Evolutionary conservation across 2,329 filamentous ascomycete genomes (phyloP).

Genomic region (Coniella vitis): DNA sequence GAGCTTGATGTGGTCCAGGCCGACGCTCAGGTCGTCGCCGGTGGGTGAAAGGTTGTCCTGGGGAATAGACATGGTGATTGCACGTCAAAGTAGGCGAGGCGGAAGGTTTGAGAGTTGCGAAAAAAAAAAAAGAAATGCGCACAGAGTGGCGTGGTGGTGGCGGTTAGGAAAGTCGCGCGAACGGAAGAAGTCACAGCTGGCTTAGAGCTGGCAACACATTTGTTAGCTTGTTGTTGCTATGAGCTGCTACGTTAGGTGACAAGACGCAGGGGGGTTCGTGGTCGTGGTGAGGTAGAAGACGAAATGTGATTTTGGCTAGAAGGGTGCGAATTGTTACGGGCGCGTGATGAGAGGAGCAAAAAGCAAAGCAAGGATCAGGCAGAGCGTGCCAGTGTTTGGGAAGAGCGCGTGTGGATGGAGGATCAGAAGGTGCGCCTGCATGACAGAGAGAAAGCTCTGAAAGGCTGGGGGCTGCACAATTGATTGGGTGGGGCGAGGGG

Average conservation of each 20-base stretch:
- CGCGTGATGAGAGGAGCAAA: not conserved
- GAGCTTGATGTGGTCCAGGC: slow-evolving; percentile 60
- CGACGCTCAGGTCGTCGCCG: slow-evolving; percentile 54
- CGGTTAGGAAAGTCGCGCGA: slow-evolving; percentile 11
- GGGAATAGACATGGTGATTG: slow-evolving; percentile 50
- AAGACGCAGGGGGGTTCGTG: not conserved
- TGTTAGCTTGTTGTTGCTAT: slow-evolving; percentile 2
- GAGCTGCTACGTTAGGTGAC: not conserved
- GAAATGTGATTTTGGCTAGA: too few relatives aligned
- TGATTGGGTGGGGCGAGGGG: slow-evolving; percentile 10
- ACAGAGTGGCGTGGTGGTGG: not conserved
- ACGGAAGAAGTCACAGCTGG: not conserved
- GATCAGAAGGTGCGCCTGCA: not conserved
- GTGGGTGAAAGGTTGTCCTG: slow-evolving; percentile 53
- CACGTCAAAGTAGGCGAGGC: slow-evolving; percentile 1
- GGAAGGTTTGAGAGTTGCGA: not conserved
- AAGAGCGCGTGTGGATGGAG: not conserved
- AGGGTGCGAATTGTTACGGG: not conserved
- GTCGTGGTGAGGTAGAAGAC: not conserved
- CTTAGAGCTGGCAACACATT: slow-evolving; percentile 12
- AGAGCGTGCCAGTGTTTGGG: not conserved
- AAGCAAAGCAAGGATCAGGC: not conserved
- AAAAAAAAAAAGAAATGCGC: too few relatives aligned
- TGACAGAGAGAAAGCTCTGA: slow-evolving; percentile 9
- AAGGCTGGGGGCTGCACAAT: slow-evolving; percentile 3